Conservation (phyloP, 306 rosid genomes). For the Pterocarpus macrocarpus region DNA sequence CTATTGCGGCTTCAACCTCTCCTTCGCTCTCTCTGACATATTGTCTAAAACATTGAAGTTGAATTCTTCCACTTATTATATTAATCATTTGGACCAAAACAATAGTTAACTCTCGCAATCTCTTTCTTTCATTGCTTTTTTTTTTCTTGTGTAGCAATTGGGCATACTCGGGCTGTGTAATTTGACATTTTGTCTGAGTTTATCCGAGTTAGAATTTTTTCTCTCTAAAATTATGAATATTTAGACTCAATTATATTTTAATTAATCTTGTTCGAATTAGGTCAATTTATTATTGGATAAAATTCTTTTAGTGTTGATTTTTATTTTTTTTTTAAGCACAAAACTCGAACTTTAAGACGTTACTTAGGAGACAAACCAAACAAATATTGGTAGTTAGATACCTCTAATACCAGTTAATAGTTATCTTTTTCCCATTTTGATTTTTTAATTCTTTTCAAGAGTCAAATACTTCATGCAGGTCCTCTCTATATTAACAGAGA, state of each 20-base stretch:
- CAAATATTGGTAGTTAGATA: too few species aligned
- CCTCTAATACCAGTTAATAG: too few species aligned
- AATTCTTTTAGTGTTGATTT: too few species aligned
- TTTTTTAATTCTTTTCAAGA: conserved; percentile 45
- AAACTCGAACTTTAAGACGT: too few species aligned
- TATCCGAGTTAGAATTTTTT: conserved; percentile 36
- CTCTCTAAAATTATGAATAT: too few species aligned
- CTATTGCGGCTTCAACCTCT: conserved; percentile 58
- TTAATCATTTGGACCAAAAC: neutral
- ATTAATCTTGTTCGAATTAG: too few species aligned
- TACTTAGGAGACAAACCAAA: too few species aligned
- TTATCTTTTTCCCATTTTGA: neutral
- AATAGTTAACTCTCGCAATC: conserved; percentile 15
- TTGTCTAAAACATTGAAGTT: conserved; percentile 64
- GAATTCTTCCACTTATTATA: conserved; percentile 56
- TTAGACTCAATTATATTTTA: too few species aligned
- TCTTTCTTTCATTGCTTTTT: conserved; percentile 1
- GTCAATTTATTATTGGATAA: too few species aligned
- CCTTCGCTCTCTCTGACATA: conserved; percentile 35
- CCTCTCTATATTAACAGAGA: conserved; percentile 26
- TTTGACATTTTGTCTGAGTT: conserved; percentile 50
- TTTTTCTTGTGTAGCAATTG: conserved; percentile 42
- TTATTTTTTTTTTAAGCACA: too few species aligned
- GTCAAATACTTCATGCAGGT: conserved; percentile 72
- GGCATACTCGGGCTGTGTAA: neutral